A percentile compares a stretch with the other conserved stretches of the same genome.
phyloP scores from a whole-genome alignment of 2,329 filamentous ascomycete species.

The Microdochium paspali region DNA sequence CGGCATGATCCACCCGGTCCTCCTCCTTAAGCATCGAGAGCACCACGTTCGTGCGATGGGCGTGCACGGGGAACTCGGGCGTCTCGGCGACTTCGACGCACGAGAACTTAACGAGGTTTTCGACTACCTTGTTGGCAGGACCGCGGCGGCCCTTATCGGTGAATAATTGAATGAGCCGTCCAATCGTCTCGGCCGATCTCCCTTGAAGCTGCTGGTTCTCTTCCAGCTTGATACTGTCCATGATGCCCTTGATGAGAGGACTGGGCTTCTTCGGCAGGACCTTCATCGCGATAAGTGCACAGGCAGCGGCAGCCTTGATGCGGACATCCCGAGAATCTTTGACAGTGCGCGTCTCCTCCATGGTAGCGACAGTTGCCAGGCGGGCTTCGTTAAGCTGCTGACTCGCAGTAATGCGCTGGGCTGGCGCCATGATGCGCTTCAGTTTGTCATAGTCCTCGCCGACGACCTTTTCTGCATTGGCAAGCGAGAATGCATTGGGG shows the following conservation, averaged over 20 bases:
- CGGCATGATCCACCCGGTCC: conserved; percentile 84
- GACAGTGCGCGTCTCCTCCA: conserved; percentile 68
- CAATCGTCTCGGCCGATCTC: conserved; percentile 77
- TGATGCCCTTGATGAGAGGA: conserved; percentile 87
- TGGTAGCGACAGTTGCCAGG: conserved; percentile 57
- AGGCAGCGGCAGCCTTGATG: conserved; percentile 77
- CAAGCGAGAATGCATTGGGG: conserved; percentile 82
- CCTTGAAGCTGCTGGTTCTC: conserved; percentile 83
- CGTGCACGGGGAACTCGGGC: conserved; percentile 84
- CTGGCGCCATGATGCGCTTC: conserved; percentile 80
- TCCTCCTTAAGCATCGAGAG: conserved; percentile 95
- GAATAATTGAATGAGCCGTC: conserved; percentile 77
- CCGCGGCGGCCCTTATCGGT: conserved; percentile 69
- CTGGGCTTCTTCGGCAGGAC: conserved; percentile 89
- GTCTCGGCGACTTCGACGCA: conserved; percentile 97
- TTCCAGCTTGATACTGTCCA: conserved; percentile 96
- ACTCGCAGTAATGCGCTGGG: conserved; percentile 75
- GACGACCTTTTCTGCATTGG: conserved; percentile 81
- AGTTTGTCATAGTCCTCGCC: conserved; percentile 78
- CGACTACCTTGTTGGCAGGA: conserved; percentile 90
- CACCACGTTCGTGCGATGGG: conserved; percentile 67
- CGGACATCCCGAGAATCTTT: conserved; percentile 80
- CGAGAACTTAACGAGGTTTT: conserved; percentile 93
- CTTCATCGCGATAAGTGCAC: conserved; percentile 79
- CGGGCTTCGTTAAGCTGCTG: conserved; percentile 73